Percentiles rank a stretch among this genome's conserved stretches.
Conservation (phyloP, 805 yeast species). For the Yarrowia bubula region DNA sequence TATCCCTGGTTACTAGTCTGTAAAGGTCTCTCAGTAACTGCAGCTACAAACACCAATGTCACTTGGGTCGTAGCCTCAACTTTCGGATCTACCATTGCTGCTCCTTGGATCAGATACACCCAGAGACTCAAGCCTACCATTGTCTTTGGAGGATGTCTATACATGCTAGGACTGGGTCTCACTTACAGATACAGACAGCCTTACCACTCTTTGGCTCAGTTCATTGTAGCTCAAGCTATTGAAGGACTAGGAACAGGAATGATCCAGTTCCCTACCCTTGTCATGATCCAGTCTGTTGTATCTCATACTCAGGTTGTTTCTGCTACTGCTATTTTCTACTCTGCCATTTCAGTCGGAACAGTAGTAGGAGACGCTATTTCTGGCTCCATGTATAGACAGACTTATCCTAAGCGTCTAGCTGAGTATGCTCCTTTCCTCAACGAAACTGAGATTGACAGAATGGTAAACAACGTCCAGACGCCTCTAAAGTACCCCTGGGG, state of each 20-base stretch:
- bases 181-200: background rate
- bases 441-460: background rate
- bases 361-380: background rate
- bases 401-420: background rate
- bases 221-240: background rate
- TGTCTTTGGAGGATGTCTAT: background rate
- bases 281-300: background rate
- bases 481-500: background rate
- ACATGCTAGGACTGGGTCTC: background rate
- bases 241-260: background rate
- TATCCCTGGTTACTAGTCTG: background rate
- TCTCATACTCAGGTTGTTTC: background rate
- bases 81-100: background rate
- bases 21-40: background rate
- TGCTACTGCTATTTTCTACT: background rate
- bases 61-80: background rate
- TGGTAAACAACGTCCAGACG: background rate
- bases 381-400: background rate
- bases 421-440: background rate
- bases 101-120: background rate
- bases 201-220: background rate
- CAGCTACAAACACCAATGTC: background rate
- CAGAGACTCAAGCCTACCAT: background rate
- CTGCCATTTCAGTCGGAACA: background rate
- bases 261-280: background rate